These are phyloP conservation scores for Ochromonadaceae sp. DNA, from an alignment of 352 stramenopile species.

Conservation along the genomic window DNA sequence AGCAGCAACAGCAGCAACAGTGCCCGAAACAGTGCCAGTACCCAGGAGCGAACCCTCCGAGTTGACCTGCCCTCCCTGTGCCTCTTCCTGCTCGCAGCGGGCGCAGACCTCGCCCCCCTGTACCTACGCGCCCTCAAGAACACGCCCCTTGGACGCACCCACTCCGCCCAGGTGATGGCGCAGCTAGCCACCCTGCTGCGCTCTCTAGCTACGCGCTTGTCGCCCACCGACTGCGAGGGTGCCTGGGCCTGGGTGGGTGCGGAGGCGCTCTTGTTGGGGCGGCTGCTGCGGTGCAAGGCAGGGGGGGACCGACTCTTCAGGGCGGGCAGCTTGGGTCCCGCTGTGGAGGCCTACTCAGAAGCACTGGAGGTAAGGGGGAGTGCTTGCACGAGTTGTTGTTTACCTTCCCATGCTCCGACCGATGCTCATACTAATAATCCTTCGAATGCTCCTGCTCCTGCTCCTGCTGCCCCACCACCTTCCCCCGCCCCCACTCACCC, in stretches of 20 bases:
- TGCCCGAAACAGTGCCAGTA: no score
- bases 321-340: neutral
- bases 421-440: no score
- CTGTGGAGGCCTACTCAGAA: neutral
- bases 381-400: no score
- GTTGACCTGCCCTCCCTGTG: neutral
- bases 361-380: neutral
- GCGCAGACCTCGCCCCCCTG: neutral
- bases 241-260: neutral
- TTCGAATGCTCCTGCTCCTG: neutral
- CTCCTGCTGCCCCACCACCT: no score
- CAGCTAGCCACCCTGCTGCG: neutral
- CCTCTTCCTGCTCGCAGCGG: no score
- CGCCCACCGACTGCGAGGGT: neutral
- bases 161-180: neutral
- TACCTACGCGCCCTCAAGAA: slow-evolving; percentile 13
- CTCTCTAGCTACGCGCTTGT: neutral
- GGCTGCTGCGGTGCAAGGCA: neutral
- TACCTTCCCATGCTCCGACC: neutral
- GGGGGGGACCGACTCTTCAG: neutral
- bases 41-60: no score
- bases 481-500: no score
- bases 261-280: neutral
- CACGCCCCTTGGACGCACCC: neutral
- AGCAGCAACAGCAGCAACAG: no score